A percentile compares a stretch with the other conserved stretches of the same genome.
phyloP scores from a whole-genome alignment of 306 rosid species.

The Trichosanthes cucumerina region DNA sequence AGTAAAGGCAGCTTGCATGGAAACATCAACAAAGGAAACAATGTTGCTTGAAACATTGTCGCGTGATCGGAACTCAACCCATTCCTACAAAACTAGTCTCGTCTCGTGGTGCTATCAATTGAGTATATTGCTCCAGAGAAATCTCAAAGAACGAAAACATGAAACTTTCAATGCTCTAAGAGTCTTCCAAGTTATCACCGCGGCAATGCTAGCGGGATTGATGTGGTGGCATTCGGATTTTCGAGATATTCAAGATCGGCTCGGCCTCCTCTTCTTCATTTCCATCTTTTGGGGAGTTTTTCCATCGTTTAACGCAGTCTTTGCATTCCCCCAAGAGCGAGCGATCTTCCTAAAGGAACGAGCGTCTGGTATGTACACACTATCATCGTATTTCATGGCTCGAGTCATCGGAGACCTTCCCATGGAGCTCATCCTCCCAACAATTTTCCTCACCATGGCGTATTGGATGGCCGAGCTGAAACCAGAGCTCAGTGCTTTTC shows the following conservation, averaged over 20 bases:
- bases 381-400: conserved; percentile 74
- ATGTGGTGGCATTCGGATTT: conserved; percentile 93
- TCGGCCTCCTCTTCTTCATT: conserved; percentile 85
- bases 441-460: conserved; percentile 42
- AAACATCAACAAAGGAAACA: conserved; percentile 19
- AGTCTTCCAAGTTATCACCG: conserved; percentile 62
- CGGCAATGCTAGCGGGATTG: conserved; percentile 58
- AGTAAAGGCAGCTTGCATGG: conserved; percentile 51
- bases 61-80: conserved; percentile 2
- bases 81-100: conserved; percentile 16
- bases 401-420: conserved; percentile 77
- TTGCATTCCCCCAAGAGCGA: conserved; percentile 87
- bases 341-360: conserved; percentile 65
- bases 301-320: conserved; percentile 71
- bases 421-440: conserved; percentile 89
- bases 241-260: conserved; percentile 62
- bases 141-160: conserved; percentile 77
- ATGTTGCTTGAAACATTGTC: conserved; percentile 12
- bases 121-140: conserved; percentile 55
- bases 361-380: conserved; percentile 77
- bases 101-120: conserved; percentile 65
- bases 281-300: conserved; percentile 93
- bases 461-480: conserved; percentile 82
- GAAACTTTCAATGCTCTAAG: conserved; percentile 70
- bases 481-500: conserved; percentile 48